These are phyloP conservation scores for Lecanosticta acicola DNA, from an alignment of 2,329 filamentous ascomycete species.

Conservation along the genomic window DNA sequence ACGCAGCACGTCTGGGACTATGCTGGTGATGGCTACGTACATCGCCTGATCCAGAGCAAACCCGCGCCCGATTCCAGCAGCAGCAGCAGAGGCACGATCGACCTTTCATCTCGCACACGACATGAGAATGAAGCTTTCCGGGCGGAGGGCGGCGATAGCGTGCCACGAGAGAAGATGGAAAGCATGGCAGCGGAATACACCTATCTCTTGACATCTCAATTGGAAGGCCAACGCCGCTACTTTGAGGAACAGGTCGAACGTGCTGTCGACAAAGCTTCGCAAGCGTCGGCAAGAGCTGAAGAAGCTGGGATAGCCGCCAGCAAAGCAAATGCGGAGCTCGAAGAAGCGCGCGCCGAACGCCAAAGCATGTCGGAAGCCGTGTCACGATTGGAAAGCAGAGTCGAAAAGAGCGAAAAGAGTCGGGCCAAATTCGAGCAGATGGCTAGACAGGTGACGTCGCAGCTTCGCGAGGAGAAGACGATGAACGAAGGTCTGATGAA, in stretches of 20 bases:
- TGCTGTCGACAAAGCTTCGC: constrained; percentile 79
- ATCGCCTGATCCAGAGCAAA: constrained; percentile 90
- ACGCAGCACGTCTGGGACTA: constrained; percentile 99
- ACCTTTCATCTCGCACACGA: constrained; percentile 58
- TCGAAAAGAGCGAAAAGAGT: constrained; percentile 61
- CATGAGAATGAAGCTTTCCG: constrained; percentile 36
- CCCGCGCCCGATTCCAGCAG: constrained; percentile 46
- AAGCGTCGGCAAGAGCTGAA: constrained; percentile 63
- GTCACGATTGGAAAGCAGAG: constrained; percentile 64
- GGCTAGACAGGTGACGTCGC: constrained; percentile 67
- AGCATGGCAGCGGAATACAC: constrained; percentile 92
- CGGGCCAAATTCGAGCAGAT: constrained; percentile 68
- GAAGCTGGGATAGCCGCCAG: constrained; percentile 49
- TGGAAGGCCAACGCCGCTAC: constrained; percentile 87
- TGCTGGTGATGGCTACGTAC: constrained; percentile 89
- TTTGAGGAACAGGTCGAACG: constrained; percentile 90
- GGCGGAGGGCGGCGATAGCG: constrained; percentile 54
- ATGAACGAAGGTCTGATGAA: constrained; percentile 75
- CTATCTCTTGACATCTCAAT: constrained; percentile 83
- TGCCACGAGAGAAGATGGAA: constrained; percentile 65
- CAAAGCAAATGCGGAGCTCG: constrained; percentile 47
- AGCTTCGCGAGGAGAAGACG: constrained; percentile 79
- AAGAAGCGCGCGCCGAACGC: constrained; percentile 51
- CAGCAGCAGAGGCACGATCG: constrained; percentile 54
- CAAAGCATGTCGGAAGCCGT: constrained; percentile 51